Conservation (phyloP, 1,284 basidiomycete species). For the Trametes versicolor region DNA sequence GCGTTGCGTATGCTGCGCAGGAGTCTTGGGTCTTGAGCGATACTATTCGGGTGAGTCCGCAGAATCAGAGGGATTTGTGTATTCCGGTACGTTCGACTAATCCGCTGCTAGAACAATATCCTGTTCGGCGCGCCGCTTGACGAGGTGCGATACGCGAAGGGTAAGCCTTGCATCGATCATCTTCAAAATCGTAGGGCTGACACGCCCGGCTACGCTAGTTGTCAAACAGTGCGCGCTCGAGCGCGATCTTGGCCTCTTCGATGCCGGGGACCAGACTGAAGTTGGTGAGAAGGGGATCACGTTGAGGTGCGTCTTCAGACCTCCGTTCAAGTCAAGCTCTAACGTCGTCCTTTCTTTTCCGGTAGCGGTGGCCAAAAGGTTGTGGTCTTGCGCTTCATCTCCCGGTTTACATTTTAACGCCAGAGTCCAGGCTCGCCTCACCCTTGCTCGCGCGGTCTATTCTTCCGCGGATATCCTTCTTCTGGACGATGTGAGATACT, state of each 20-base stretch:
- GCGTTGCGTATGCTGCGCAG: slow-evolving; percentile 78
- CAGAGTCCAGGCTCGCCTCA: slow-evolving; percentile 77
- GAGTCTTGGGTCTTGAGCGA: slow-evolving; percentile 59
- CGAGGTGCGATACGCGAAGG: slow-evolving; percentile 53
- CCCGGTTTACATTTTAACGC: slow-evolving; percentile 42
- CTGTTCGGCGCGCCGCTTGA: slow-evolving; percentile 54
- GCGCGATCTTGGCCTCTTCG: slow-evolving; percentile 70
- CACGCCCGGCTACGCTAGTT: slow-evolving; percentile 44
- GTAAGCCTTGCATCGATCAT: slow-evolving; percentile 43
- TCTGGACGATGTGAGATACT: slow-evolving; percentile 64
- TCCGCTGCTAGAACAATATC: slow-evolving; percentile 49
- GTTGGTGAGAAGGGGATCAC: slow-evolving; percentile 72
- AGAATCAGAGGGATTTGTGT: slow-evolving; percentile 14
- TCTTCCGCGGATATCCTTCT: slow-evolving; percentile 72
- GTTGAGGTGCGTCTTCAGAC: slow-evolving; percentile 61
- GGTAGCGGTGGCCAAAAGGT: slow-evolving; percentile 79
- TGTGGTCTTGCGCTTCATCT: slow-evolving; percentile 34
- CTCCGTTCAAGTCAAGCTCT: slow-evolving; percentile 32
- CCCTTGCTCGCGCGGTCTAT: slow-evolving; percentile 78
- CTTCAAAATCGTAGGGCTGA: slow-evolving; percentile 38
- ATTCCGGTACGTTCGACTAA: slow-evolving; percentile 33
- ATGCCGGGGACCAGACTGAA: slow-evolving; percentile 78
- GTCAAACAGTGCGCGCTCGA: slow-evolving; percentile 71
- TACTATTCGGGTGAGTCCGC: slow-evolving; percentile 48
- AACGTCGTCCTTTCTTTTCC: background rate